phyloP scores from a whole-genome alignment of 495 filamentous ascomycete species.

The Jackrogersella multiformis region DNA sequence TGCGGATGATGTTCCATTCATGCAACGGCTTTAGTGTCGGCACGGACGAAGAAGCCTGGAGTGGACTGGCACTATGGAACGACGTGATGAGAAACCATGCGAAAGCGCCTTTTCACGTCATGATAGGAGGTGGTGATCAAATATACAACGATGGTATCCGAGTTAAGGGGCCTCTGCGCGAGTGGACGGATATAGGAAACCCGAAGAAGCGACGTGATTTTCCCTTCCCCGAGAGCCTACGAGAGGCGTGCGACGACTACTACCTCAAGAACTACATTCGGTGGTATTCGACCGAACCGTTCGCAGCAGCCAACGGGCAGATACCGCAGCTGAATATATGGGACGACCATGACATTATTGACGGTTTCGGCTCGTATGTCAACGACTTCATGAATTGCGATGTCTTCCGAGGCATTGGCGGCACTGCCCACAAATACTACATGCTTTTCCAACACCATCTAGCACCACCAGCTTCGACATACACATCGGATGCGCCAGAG shows the following conservation, averaged over 20 bases:
- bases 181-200: conserved; percentile 84
- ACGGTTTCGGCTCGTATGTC: conserved; percentile 92
- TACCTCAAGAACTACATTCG: conserved; percentile 89
- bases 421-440: conserved; percentile 88
- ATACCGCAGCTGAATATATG: conserved; percentile 95
- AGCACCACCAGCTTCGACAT: conserved; percentile 81
- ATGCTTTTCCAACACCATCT: conserved; percentile 94
- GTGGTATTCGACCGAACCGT: conserved; percentile 88
- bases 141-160: conserved; percentile 94
- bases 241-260: conserved; percentile 82
- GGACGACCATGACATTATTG: conserved; percentile 94
- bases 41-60: conserved; percentile 85
- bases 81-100: conserved; percentile 80
- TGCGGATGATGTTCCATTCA: conserved; percentile 96
- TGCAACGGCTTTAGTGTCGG: conserved; percentile 97
- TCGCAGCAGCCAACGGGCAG: conserved; percentile 81
- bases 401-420: conserved; percentile 91
- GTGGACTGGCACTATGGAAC: conserved; percentile 87
- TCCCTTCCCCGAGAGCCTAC: conserved; percentile 76
- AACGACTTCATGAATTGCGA: conserved; percentile 93
- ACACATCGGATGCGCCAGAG: conserved; percentile 65
- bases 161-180: conserved; percentile 77
- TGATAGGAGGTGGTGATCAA: conserved; percentile 95
- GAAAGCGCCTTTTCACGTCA: conserved; percentile 86
- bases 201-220: conserved; percentile 82